Conservation (phyloP, 2,329 filamentous ascomycete species). For the Hypoxylon sp. region DNA sequence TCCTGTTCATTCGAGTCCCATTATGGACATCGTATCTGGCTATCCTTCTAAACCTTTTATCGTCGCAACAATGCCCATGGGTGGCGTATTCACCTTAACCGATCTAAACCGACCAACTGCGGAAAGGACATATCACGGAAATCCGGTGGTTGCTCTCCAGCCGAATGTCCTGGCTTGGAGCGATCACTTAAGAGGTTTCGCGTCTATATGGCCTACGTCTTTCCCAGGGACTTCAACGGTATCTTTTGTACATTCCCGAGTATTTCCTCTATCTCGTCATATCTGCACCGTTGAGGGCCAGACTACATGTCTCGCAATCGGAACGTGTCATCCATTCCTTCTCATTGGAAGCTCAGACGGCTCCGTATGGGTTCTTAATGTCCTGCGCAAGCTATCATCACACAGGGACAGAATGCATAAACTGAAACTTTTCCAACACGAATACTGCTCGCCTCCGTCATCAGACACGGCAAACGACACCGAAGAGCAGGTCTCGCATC, state of each 20-base stretch:
- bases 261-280: slow-evolving; percentile 68
- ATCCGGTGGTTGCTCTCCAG: slow-evolving; percentile 66
- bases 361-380: slow-evolving; percentile 66
- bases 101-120: slow-evolving; percentile 68
- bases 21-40: slow-evolving; percentile 69
- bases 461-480: slow-evolving; percentile 21
- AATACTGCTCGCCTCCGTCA: slow-evolving; percentile 61
- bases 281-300: slow-evolving; percentile 67
- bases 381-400: slow-evolving; percentile 61
- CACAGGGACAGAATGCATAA: slow-evolving; percentile 60
- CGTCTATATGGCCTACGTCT: slow-evolving; percentile 67
- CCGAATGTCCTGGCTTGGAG: slow-evolving; percentile 69
- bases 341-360: slow-evolving; percentile 70
- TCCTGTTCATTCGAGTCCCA: slow-evolving; percentile 67
- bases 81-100: slow-evolving; percentile 67
- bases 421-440: slow-evolving; percentile 67
- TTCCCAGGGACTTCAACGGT: slow-evolving; percentile 68
- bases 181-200: slow-evolving; percentile 70
- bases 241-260: slow-evolving; percentile 67
- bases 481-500: slow-evolving; percentile 52
- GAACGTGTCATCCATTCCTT: slow-evolving; percentile 67
- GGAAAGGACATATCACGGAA: slow-evolving; percentile 69
- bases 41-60: slow-evolving; percentile 71
- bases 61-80: slow-evolving; percentile 69
- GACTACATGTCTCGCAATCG: slow-evolving; percentile 66